Evolutionary conservation across 306 rosid species (phyloP), one percentile per base, ranked within the genome.

Genomic region (Carpinus viminea): DNA sequence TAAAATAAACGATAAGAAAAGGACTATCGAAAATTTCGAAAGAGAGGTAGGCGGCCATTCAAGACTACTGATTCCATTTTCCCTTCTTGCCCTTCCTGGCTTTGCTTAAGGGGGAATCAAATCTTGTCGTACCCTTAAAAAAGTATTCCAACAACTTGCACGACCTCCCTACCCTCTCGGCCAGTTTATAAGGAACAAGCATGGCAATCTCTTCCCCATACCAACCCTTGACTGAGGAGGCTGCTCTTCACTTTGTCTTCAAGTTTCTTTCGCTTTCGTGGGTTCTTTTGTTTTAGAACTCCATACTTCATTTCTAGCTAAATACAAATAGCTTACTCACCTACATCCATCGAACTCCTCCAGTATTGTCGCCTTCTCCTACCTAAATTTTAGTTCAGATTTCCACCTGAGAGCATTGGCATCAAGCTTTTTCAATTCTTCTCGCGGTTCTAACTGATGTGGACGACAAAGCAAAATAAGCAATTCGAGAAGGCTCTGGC

Each of bases 401-500:
- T 52, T 15, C 21, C 46, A 64, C 46, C 56, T 72, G 5, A 38
- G 62, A 65, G 70, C 8, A 31, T 85, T 88, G 91, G 84, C 91
- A 69, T 70, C 88, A 46, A 75, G 74, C 66, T 20, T 82, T 9
- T 47, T 76, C 68, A 75, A 64, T 20, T 60, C 82, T 57, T 75
- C 91, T 15, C 68, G 81, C 13, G 70, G 71, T 31, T 59, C 79
- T 9, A 74, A 72, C 73, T 73, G 86, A 80, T 54, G 83, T 94
- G 98, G 98, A 94, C 97, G 45, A 78, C 85, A 41, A 91, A 90
- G 85, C 94, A 94, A 82, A 92, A 94, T 78, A 87, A 84, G 69
- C 86, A 85, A 52, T 94, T 94, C 76, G 98, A 94, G 84, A 88
- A 85, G 80, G 97, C 98, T 36, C 97, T 94, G 72, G 98, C 95